phyloP scores from a whole-genome alignment of 2,329 filamentous ascomycete species.

The Fusarium aywerte region DNA sequence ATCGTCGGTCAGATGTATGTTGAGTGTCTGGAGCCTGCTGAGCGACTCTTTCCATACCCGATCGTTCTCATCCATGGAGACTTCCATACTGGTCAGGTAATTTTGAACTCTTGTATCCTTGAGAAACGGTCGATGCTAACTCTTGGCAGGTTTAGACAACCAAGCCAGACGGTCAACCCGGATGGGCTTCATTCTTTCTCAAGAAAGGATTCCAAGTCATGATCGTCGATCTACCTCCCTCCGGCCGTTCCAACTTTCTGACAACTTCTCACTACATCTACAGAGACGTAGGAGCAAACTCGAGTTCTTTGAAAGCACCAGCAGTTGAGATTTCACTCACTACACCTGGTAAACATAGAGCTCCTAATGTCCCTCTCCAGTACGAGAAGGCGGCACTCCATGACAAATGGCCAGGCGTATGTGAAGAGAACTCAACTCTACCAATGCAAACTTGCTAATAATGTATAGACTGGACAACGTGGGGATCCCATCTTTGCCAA shows the following conservation, averaged over 20 bases:
- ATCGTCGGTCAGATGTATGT: constrained; percentile 52
- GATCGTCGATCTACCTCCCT: constrained; percentile 56
- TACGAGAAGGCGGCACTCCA: constrained; percentile 48
- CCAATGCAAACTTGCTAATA: neutral
- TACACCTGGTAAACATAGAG: constrained; percentile 38
- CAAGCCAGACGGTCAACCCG: constrained; percentile 59
- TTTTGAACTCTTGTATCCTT: neutral
- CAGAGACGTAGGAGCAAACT: constrained; percentile 32
- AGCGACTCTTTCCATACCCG: constrained; percentile 34
- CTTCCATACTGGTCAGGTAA: constrained; percentile 51
- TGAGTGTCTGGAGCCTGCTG: constrained; percentile 45
- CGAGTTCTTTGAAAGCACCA: constrained; percentile 33
- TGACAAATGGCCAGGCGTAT: constrained; percentile 55
- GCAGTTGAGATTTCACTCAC: constrained; percentile 50
- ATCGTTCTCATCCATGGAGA: constrained; percentile 53
- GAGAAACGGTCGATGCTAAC: neutral
- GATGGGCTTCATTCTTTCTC: constrained; percentile 60
- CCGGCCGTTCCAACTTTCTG: constrained; percentile 51
- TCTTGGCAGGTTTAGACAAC: constrained; percentile 53
- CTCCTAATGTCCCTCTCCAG: constrained; percentile 16
- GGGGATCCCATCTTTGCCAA: constrained; percentile 61
- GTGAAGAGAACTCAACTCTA: neutral
- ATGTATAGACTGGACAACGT: constrained; percentile 47
- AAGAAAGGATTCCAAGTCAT: constrained; percentile 56
- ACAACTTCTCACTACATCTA: constrained; percentile 34